Conservation (phyloP, 2,329 filamentous ascomycete species). For the Talaromyces sp. region DNA sequence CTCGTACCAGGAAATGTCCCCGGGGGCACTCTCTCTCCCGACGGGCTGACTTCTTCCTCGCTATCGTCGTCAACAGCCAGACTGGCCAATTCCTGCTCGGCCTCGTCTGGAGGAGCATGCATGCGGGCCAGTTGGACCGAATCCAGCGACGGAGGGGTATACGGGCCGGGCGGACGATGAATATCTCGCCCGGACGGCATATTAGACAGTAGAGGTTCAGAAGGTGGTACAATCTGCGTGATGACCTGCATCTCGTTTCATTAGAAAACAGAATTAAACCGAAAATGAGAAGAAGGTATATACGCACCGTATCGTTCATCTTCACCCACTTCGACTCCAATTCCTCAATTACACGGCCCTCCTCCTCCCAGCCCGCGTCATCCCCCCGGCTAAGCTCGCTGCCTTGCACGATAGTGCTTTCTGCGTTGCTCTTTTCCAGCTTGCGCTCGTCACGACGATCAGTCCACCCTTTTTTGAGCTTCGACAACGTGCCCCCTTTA, state of each 20-base stretch:
- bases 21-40: conserved; percentile 17
- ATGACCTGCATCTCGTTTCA: conserved; percentile 58
- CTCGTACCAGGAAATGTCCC: conserved; percentile 27
- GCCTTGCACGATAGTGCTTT: conserved; percentile 28
- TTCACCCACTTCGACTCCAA: conserved; percentile 84
- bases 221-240: conserved; percentile 68
- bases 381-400: conserved; percentile 49
- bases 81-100: conserved; percentile 26
- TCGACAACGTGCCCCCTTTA: conserved; percentile 34
- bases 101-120: conserved; percentile 52
- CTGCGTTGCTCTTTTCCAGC: conserved; percentile 54
- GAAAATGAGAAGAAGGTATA: neutral
- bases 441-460: conserved; percentile 75
- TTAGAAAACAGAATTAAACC: neutral
- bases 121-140: conserved; percentile 55
- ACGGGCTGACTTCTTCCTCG: conserved; percentile 26
- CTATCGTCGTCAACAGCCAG: conserved; percentile 23
- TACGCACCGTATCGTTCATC: conserved; percentile 80
- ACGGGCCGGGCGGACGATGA: conserved; percentile 62
- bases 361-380: conserved; percentile 80
- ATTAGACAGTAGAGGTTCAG: conserved; percentile 64
- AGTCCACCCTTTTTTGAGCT: conserved; percentile 66
- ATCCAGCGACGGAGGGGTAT: conserved; percentile 60
- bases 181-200: conserved; percentile 89
- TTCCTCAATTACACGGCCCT: conserved; percentile 79